phyloP scores from a whole-genome alignment of 257 asterid genomes.

The Ocimum tenuiflorum region DNA sequence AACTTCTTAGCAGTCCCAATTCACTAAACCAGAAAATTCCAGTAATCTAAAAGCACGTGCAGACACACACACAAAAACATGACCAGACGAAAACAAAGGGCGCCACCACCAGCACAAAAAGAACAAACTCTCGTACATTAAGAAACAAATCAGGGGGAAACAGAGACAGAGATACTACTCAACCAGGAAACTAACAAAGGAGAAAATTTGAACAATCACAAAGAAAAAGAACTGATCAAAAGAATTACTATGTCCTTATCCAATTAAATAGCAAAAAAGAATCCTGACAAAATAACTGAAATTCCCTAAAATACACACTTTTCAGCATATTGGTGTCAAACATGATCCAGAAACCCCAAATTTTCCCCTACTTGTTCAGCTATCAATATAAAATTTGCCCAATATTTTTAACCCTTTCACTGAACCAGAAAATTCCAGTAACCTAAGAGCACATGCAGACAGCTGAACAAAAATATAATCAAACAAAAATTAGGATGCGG shows the following conservation, averaged over 20 bases:
- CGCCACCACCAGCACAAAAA: slow-evolving; percentile 3
- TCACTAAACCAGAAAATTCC: neutral
- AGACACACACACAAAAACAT: neutral
- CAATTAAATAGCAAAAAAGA: neutral
- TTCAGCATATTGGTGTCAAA: neutral
- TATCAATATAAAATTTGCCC: neutral
- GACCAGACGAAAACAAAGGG: neutral
- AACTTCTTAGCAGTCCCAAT: neutral
- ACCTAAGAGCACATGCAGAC: slow-evolving; percentile 5
- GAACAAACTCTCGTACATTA: neutral
- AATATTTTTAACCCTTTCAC: neutral
- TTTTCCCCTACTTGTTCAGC: neutral
- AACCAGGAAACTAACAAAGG: neutral
- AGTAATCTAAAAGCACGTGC: slow-evolving; percentile 7
- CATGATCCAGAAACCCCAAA: slow-evolving; percentile 16
- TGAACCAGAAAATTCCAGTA: neutral
- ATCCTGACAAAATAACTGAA: neutral
- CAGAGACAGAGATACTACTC: neutral
- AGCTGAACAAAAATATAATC: neutral
- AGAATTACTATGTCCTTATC: neutral
- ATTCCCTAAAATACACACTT: neutral
- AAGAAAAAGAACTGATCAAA: neutral
- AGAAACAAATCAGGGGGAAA: neutral
- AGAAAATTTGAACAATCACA: neutral
- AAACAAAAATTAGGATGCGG: neutral